A percentile compares a stretch with the other conserved stretches of the same genome.
phyloP scores from a whole-genome alignment of 129 eudicot species.

The Flaveria trinervia region DNA sequence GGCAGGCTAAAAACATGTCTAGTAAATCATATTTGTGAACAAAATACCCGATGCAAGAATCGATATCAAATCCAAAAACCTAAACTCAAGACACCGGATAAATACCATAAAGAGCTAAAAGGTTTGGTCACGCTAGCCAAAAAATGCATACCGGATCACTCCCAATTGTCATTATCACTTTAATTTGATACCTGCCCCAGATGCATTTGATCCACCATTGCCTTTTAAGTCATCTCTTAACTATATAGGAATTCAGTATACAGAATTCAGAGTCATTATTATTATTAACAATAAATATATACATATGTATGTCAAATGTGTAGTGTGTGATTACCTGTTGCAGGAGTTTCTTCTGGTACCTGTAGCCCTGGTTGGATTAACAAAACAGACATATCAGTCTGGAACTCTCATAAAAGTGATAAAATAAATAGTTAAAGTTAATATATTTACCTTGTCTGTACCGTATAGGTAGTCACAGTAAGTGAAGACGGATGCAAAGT shows the following conservation, averaged over 20 bases:
- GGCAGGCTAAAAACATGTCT: too few species aligned
- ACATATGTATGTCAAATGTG: neutral
- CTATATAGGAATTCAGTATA: neutral
- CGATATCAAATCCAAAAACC: too few species aligned
- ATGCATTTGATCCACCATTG: neutral
- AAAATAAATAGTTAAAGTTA: neutral
- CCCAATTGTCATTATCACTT: neutral
- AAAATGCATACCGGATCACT: too few species aligned
- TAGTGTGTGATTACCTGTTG: neutral
- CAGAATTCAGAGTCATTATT: neutral
- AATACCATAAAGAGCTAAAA: too few species aligned
- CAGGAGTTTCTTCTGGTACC: conserved; percentile 2
- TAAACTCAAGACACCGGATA: too few species aligned
- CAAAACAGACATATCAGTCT: neutral
- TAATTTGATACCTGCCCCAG: neutral
- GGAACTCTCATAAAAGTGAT: neutral
- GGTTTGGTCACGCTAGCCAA: too few species aligned
- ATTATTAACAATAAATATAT: neutral
- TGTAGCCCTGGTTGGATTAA: neutral
- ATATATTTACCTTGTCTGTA: conserved; percentile 69
- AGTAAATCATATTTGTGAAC: neutral
- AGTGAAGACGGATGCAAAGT: conserved; percentile 86
- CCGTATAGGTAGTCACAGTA: conserved; percentile 88
- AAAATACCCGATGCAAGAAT: too few species aligned
- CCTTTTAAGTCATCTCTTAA: neutral